Conservation (phyloP, 2,329 filamentous ascomycete species). For the Nothophoma quercina region DNA sequence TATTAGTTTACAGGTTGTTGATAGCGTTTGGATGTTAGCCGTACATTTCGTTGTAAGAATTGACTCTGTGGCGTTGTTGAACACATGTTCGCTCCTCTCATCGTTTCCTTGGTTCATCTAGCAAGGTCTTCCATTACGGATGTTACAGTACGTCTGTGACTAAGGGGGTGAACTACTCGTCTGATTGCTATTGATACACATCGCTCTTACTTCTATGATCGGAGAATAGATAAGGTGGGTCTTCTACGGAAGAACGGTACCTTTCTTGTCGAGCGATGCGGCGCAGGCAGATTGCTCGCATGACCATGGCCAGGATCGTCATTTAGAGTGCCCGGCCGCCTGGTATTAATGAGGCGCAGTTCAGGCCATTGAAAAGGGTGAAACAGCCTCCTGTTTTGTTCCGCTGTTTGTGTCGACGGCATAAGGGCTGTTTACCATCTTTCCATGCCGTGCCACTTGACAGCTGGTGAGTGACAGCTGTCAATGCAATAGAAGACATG, state of each 20-base stretch:
- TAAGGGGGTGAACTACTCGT: not conserved
- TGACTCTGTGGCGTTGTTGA: slow-evolving; percentile 7
- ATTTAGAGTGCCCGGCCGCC: slow-evolving; percentile 1
- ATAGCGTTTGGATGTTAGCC: slow-evolving; percentile 6
- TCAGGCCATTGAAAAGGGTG: slow-evolving; percentile 1
- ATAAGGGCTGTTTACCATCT: slow-evolving; percentile 10
- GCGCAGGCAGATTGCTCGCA: slow-evolving; percentile 15
- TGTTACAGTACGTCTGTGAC: slow-evolving; percentile 3
- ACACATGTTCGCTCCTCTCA: not conserved
- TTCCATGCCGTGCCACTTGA: slow-evolving; percentile 13
- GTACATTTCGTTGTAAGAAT: slow-evolving; percentile 27
- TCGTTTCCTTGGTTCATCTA: not conserved
- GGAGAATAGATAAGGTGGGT: slow-evolving; percentile 14
- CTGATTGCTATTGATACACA: slow-evolving; percentile 9
- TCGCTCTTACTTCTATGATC: slow-evolving; percentile 8
- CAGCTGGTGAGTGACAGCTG: slow-evolving; percentile 11
- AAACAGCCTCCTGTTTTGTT: slow-evolving; percentile 1
- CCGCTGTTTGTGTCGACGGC: not conserved
- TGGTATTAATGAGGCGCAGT: slow-evolving; percentile 16
- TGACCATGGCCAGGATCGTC: slow-evolving; percentile 11
- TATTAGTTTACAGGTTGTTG: not conserved
- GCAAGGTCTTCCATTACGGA: slow-evolving; percentile 6
- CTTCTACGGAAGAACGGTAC: slow-evolving; percentile 8
- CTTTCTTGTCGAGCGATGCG: slow-evolving; percentile 12
- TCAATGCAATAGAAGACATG: slow-evolving; percentile 8